Evolutionary conservation across 257 asterid species (phyloP).

Genomic region (Solanum chmielewskii): DNA sequence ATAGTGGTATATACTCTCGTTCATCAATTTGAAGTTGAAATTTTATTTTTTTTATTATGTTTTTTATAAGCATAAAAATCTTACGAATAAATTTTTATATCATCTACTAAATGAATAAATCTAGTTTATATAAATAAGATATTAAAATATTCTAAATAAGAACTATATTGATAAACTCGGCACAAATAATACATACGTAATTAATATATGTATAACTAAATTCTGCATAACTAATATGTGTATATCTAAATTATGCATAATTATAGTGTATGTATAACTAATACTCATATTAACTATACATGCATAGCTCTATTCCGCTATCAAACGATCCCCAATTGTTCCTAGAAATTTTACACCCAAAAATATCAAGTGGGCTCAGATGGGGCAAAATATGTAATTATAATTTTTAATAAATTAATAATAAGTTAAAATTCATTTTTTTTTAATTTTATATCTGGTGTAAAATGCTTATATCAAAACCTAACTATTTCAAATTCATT

Average conservation of each 20-base stretch:
- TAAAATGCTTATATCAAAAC: too few species aligned
- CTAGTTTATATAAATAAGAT: not conserved
- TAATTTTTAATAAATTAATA: not conserved
- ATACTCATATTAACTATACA: too few species aligned
- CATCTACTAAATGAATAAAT: not conserved
- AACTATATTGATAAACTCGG: not conserved
- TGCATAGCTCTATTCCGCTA: not conserved
- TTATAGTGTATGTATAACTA: too few species aligned
- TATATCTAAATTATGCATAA: not conserved
- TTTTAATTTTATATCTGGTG: not conserved
- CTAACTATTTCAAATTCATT: too few species aligned
- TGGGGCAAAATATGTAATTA: not conserved
- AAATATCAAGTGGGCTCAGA: not conserved
- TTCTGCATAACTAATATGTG: too few species aligned
- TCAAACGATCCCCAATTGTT: too few species aligned
- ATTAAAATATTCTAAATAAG: not conserved
- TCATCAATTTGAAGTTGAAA: too few species aligned
- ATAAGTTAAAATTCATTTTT: not conserved
- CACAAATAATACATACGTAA: too few species aligned
- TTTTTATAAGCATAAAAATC: not conserved
- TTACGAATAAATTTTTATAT: not conserved
- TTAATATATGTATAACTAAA: too few species aligned
- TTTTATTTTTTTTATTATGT: too few species aligned
- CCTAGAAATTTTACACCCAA: not conserved
- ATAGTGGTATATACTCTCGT: too few species aligned